Percentiles rank a stretch among this genome's conserved stretches.
Conservation (phyloP, 2,329 filamentous ascomycete genomes). For the Aureobasidium sp. region DNA sequence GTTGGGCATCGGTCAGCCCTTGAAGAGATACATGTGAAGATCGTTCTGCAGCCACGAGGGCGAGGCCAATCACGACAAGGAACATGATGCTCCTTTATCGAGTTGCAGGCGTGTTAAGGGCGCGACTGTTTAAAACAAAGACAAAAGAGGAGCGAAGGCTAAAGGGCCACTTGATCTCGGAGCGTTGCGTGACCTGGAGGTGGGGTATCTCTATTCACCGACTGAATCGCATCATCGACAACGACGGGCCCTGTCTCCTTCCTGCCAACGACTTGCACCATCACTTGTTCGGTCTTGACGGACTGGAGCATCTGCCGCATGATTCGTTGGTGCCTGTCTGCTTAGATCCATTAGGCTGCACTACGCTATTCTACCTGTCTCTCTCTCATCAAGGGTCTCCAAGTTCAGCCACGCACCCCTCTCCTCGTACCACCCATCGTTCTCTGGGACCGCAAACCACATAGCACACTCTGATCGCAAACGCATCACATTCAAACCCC, state of each 20-base stretch:
- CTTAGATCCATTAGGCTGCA: not conserved
- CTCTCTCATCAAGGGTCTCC: not conserved
- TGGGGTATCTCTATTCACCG: slow-evolving; percentile 1
- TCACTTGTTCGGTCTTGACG: not conserved
- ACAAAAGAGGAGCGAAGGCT: slow-evolving; percentile 5
- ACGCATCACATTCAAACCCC: not conserved
- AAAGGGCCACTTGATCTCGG: slow-evolving; percentile 4
- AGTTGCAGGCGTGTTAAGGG: not conserved
- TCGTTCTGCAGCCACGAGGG: not conserved
- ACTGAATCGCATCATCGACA: slow-evolving; percentile 9
- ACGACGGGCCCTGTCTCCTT: not conserved
- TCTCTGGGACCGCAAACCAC: not conserved
- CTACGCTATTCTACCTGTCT: not conserved
- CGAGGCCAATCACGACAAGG: slow-evolving; percentile 1
- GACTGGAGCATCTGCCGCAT: not conserved
- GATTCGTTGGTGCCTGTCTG: slow-evolving; percentile 8
- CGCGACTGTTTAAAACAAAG: not conserved
- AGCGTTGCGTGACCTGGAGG: slow-evolving; percentile 7
- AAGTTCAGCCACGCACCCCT: slow-evolving; percentile 1
- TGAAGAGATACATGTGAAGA: not conserved
- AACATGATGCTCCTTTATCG: not conserved
- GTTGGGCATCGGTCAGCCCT: not conserved
- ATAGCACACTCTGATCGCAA: not conserved
- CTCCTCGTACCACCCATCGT: not conserved
- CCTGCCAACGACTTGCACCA: slow-evolving; percentile 1